Percentiles rank a stretch among this genome's conserved stretches.
Conservation (phyloP, 305 asterid genomes). For the Caryopteris hybrid region DNA sequence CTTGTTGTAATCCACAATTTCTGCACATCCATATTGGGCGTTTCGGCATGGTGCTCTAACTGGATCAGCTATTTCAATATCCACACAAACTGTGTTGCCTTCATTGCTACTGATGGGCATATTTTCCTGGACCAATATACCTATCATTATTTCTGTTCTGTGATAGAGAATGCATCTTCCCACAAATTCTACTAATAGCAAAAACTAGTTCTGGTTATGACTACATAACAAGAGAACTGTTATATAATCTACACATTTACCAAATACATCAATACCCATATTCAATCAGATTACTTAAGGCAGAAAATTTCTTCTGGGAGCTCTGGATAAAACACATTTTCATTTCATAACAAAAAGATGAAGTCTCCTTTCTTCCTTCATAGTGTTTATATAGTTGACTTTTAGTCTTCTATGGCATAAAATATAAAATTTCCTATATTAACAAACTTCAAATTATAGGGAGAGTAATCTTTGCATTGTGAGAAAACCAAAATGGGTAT, state of each 20-base stretch:
- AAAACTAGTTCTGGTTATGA: not conserved
- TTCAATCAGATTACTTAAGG: not conserved
- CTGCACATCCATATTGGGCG: slow-evolving; percentile 65
- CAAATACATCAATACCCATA: not conserved
- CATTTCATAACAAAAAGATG: not conserved
- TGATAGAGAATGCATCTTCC: not conserved
- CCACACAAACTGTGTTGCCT: slow-evolving; percentile 46
- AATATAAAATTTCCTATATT: not conserved
- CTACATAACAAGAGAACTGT: not conserved
- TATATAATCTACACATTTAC: not conserved
- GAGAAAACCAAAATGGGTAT: not conserved
- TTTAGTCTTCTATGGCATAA: not conserved
- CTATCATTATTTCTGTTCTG: slow-evolving; percentile 6
- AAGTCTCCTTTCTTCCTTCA: not conserved
- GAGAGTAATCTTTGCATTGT: not conserved
- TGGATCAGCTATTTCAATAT: slow-evolving; percentile 50
- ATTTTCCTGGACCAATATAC: slow-evolving; percentile 45
- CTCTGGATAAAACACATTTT: not conserved
- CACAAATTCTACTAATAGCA: not conserved
- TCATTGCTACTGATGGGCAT: slow-evolving; percentile 37
- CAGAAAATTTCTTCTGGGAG: not conserved
- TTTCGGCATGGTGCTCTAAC: slow-evolving; percentile 68
- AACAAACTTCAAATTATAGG: not conserved
- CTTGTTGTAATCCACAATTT: slow-evolving; percentile 43
- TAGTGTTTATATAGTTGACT: not conserved